A percentile compares a stretch with the other conserved stretches of the same genome.
Evolutionary conservation across 2,329 filamentous ascomycete species (phyloP).

Genomic region (Elsinoe ampelina): DNA sequence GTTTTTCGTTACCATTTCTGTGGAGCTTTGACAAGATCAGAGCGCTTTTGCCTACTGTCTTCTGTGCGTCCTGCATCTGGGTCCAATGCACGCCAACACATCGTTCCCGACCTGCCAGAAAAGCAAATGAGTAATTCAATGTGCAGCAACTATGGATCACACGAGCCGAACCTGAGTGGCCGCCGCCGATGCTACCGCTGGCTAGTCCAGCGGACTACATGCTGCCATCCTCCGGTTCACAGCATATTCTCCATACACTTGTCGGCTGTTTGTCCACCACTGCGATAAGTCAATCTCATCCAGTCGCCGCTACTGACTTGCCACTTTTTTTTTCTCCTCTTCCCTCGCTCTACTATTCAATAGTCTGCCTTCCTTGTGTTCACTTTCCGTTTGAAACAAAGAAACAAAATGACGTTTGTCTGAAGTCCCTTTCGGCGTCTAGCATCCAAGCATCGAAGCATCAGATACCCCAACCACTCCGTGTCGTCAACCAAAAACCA

Average conservation of each 20-base stretch:
- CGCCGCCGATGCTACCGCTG: not conserved
- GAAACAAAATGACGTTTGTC: slow-evolving; percentile 11
- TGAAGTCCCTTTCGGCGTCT: not conserved
- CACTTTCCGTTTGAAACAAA: not conserved
- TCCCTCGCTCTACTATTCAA: not conserved
- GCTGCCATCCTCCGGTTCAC: slow-evolving; percentile 11
- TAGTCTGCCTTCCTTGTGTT: slow-evolving; percentile 7
- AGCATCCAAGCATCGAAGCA: not conserved
- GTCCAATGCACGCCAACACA: slow-evolving; percentile 15
- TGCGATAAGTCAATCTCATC: slow-evolving; percentile 11
- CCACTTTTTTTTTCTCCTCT: not conserved
- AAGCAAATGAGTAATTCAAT: slow-evolving; percentile 9
- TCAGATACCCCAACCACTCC: slow-evolving; percentile 6
- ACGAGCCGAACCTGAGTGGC: slow-evolving; percentile 12
- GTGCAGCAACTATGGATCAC: slow-evolving; percentile 12
- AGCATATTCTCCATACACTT: slow-evolving; percentile 11
- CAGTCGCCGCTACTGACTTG: not conserved
- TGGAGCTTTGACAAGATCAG: slow-evolving; percentile 13
- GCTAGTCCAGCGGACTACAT: slow-evolving; percentile 7
- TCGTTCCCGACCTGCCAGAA: slow-evolving; percentile 14
- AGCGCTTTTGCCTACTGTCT: slow-evolving; percentile 9
- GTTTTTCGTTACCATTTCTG: slow-evolving; percentile 2
- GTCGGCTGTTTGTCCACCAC: slow-evolving; percentile 8
- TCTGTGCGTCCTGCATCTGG: slow-evolving; percentile 9
- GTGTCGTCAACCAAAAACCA: no score